phyloP scores from a whole-genome alignment of 2,329 filamentous ascomycete species.

The Aspergillus brunneoviolaceus region DNA sequence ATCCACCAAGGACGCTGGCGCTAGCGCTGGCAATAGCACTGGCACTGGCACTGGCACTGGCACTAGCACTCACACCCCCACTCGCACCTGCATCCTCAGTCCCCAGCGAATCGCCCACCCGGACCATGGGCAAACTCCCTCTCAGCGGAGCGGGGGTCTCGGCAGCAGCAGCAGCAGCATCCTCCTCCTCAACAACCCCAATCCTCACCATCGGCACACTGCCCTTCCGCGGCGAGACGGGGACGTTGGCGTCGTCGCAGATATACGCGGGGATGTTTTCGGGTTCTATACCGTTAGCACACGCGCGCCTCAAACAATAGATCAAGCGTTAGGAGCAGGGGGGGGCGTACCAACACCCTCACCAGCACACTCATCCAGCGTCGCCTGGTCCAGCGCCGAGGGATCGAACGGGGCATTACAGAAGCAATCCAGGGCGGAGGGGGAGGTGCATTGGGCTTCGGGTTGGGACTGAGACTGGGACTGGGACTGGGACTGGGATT shows the following conservation, averaged over 20 bases:
- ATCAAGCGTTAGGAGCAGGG: neutral
- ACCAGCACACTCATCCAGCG: conserved; percentile 3
- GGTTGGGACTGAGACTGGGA: too few relatives aligned
- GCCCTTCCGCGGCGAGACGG: conserved; percentile 9
- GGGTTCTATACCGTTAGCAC: too few relatives aligned
- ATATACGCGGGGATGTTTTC: conserved; percentile 10
- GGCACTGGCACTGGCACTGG: too few relatives aligned
- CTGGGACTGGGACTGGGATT: too few relatives aligned
- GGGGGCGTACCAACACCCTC: conserved; percentile 14
- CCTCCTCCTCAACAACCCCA: neutral
- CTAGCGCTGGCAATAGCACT: too few relatives aligned
- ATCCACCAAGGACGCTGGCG: too few relatives aligned
- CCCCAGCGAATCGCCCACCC: neutral
- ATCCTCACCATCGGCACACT: conserved; percentile 11
- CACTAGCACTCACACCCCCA: too few relatives aligned
- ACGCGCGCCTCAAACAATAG: too few relatives aligned
- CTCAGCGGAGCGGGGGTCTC: neutral
- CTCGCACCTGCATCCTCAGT: too few relatives aligned
- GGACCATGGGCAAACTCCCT: neutral
- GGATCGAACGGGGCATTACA: conserved; percentile 8
- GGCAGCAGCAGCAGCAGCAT: too few relatives aligned
- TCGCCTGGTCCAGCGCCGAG: neutral
- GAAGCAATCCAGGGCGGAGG: conserved; percentile 17
- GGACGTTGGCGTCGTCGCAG: conserved; percentile 11
- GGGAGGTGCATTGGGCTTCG: conserved; percentile 5